These are phyloP conservation scores for Trypanosoma rangeli DNA, from an alignment of 208 protist genomes.

Conservation along the genomic window DNA sequence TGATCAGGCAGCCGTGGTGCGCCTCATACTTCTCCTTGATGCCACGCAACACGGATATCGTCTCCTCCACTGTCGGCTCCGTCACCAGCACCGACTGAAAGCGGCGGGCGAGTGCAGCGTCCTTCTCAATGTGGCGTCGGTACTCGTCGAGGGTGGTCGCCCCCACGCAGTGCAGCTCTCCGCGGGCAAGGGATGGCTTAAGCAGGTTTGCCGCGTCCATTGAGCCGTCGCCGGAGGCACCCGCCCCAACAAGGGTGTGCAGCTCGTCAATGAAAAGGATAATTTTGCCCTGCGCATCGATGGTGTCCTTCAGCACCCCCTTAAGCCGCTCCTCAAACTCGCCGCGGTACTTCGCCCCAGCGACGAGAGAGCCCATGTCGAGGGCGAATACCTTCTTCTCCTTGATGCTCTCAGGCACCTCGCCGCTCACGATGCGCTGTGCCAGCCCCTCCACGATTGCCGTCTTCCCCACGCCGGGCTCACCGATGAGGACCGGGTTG, in stretches of 20 bases:
- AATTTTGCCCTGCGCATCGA: constrained; percentile 93
- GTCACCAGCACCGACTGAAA: constrained; percentile 97
- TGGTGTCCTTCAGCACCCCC: constrained; percentile 98
- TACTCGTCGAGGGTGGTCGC: constrained; percentile 99
- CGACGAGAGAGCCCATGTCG: constrained; percentile 98
- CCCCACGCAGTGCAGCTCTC: constrained; percentile 96
- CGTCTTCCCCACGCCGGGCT: constrained; percentile 95
- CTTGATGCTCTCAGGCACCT: constrained; percentile 91
- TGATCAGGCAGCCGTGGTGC: constrained; percentile 91
- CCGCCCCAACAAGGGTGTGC: constrained; percentile 98
- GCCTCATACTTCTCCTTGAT: constrained; percentile 94
- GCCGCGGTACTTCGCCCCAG: constrained; percentile 98
- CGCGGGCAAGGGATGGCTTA: constrained; percentile 97
- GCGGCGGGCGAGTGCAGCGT: constrained; percentile 97
- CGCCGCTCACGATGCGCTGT: constrained; percentile 91
- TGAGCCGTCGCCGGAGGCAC: constrained; percentile 88
- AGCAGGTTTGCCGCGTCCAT: constrained; percentile 99
- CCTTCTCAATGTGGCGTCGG: constrained; percentile 97
- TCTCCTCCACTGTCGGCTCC: constrained; percentile 97
- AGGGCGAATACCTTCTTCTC: constrained; percentile 90
- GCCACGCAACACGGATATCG: constrained; percentile 97
- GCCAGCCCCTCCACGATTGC: constrained; percentile 94
- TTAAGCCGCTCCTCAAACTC: constrained; percentile 99
- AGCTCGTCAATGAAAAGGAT: constrained; percentile 99
- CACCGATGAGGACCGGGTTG: constrained; percentile 99